These are phyloP conservation scores for sorghum (Sorghum bicolor) DNA, from an alignment of 176 grass and related monocot genomes.

Conservation along the genomic window DNA sequence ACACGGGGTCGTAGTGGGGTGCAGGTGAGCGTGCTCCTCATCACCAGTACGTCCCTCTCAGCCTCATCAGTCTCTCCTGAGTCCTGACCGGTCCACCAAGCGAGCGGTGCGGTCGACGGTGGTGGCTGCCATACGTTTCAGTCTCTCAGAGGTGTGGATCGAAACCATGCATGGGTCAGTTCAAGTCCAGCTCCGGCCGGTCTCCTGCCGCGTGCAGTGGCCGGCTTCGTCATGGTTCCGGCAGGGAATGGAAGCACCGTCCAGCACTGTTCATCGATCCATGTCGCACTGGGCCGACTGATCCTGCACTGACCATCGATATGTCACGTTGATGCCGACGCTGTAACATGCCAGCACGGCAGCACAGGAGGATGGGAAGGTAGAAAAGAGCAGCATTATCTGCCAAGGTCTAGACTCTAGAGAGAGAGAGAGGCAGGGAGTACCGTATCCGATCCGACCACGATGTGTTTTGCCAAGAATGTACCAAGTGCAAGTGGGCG, in stretches of 20 bases:
- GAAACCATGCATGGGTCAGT: not conserved
- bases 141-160: not conserved
- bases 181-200: not conserved
- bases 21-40: not conserved
- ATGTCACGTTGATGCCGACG: not conserved
- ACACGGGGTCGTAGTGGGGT: not conserved
- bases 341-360: not conserved
- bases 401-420: not conserved
- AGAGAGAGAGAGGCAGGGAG: not conserved
- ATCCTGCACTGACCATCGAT: not conserved
- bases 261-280: not conserved
- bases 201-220: too few species aligned
- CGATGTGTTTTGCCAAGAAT: not conserved
- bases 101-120: too few species aligned
- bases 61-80: too few species aligned
- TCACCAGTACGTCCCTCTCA: not conserved
- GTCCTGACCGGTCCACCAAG: too few species aligned
- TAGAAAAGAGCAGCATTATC: not conserved
- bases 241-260: not conserved
- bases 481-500: not conserved
- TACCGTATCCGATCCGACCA: not conserved
- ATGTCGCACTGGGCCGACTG: not conserved
- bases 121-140: not conserved
- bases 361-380: not conserved
- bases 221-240: not conserved